phyloP scores from a whole-genome alignment of 805 yeast species.

The Ogataea methylovora region DNA sequence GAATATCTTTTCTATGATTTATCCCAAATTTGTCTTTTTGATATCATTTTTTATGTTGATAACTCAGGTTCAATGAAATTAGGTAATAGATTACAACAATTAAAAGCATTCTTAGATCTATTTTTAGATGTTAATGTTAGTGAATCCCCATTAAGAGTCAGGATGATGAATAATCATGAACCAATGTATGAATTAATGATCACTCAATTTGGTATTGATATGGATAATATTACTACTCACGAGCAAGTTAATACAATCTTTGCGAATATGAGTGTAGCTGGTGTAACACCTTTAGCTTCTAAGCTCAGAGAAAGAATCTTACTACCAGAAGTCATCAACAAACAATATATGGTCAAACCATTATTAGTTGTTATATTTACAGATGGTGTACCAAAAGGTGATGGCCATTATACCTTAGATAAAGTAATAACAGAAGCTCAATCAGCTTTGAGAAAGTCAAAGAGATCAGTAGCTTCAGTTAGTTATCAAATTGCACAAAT shows the following conservation, averaged over 20 bases:
- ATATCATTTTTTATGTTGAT: constrained; percentile 14
- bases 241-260: constrained; percentile 10
- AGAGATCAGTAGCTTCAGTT: constrained; percentile 10
- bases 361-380: constrained; percentile 14
- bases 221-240: constrained; percentile 11
- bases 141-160: constrained; percentile 12
- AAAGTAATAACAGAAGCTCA: constrained; percentile 10
- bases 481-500: constrained; percentile 19
- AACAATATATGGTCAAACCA: constrained; percentile 9
- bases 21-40: constrained; percentile 15
- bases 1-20: constrained; percentile 17
- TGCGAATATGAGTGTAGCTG: constrained; percentile 10
- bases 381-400: constrained; percentile 18
- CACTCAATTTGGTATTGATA: constrained; percentile 7
- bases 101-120: constrained; percentile 11
- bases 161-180: constrained; percentile 16
- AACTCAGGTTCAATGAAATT: constrained; percentile 17
- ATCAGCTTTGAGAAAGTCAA: constrained; percentile 4
- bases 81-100: constrained; percentile 13
- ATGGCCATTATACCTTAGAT: constrained; percentile 5
- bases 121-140: constrained; percentile 15
- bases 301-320: constrained; percentile 10
- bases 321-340: constrained; percentile 12
- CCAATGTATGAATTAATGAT: constrained; percentile 6
- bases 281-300: constrained; percentile 17